phyloP scores from a whole-genome alignment of 2,329 filamentous ascomycete genomes.

The Fusarium hostae region DNA sequence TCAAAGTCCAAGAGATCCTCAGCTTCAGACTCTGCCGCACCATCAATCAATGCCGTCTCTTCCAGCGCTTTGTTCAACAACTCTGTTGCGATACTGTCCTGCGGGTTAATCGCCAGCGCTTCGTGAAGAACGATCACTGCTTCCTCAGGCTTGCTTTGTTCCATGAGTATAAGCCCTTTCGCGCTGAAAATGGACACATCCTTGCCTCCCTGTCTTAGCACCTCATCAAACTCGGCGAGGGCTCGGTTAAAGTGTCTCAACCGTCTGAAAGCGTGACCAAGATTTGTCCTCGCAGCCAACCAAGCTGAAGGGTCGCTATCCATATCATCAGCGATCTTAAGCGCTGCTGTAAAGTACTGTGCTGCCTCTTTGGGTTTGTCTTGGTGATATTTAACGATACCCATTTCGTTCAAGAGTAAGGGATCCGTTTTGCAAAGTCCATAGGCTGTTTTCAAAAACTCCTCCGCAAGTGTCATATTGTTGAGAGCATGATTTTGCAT shows the following conservation, averaged over 20 bases:
- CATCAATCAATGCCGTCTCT: slow-evolving; percentile 63
- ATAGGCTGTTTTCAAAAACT: slow-evolving; percentile 93
- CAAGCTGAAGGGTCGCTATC: slow-evolving; percentile 85
- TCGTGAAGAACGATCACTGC: slow-evolving; percentile 87
- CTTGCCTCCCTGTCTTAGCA: slow-evolving; percentile 83
- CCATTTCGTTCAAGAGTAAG: slow-evolving; percentile 92
- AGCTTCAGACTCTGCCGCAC: slow-evolving; percentile 58
- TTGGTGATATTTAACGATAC: slow-evolving; percentile 95
- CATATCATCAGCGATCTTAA: slow-evolving; percentile 82
- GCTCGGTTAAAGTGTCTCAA: slow-evolving; percentile 76
- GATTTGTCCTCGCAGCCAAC: slow-evolving; percentile 85
- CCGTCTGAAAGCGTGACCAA: slow-evolving; percentile 87
- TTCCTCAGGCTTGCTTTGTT: slow-evolving; percentile 78
- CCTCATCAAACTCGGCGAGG: slow-evolving; percentile 85
- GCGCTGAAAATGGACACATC: slow-evolving; percentile 82
- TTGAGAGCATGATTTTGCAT: slow-evolving; percentile 99
- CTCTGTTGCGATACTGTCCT: slow-evolving; percentile 85
- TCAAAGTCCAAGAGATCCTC: slow-evolving; percentile 64
- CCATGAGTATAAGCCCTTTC: slow-evolving; percentile 85
- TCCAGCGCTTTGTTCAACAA: slow-evolving; percentile 77
- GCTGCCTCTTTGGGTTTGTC: slow-evolving; percentile 80
- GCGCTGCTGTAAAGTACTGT: slow-evolving; percentile 79
- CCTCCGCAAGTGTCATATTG: slow-evolving; percentile 92
- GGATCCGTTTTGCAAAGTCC: slow-evolving; percentile 86
- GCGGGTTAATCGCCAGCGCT: slow-evolving; percentile 79